Percentiles rank a stretch among this genome's conserved stretches.
These are phyloP conservation scores for Pythium apleroticum DNA, from an alignment of 352 stramenopile genomes.

Conservation along the genomic window DNA sequence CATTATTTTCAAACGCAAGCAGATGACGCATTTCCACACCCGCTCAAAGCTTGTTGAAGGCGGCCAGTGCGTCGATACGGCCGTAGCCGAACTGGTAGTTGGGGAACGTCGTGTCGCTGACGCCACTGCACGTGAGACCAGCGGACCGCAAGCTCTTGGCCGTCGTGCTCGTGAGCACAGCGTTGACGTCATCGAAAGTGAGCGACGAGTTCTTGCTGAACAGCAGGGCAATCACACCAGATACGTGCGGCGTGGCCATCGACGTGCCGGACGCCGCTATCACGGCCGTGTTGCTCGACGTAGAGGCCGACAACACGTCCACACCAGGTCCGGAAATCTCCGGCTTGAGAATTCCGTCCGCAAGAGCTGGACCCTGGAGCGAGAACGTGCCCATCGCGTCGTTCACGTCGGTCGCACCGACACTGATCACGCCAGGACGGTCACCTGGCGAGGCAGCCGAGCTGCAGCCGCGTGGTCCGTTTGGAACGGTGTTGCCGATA, in stretches of 20 bases:
- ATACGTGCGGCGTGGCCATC: conserved; percentile 40
- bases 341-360: conserved; percentile 30
- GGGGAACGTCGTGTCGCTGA: conserved; percentile 26
- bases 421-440: conserved; percentile 27
- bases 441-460: conserved; percentile 30
- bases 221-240: conserved; percentile 37
- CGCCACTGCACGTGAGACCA: conserved; percentile 29
- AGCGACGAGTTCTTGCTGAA: conserved; percentile 26
- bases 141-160: conserved; percentile 20
- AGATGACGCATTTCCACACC: no score
- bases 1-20: no score
- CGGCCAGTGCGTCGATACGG: conserved; percentile 30
- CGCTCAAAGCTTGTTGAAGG: conserved; percentile 1
- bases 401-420: conserved; percentile 25
- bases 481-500: conserved; percentile 31
- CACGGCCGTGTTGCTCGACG: conserved; percentile 27
- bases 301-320: conserved; percentile 28
- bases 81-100: conserved; percentile 42
- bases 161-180: conserved; percentile 16
- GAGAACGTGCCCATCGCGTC: conserved; percentile 32
- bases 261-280: conserved; percentile 37
- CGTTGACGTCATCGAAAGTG: conserved; percentile 23
- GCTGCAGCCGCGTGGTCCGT: conserved; percentile 4
- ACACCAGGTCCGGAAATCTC: conserved; percentile 32
- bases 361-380: conserved; percentile 29